phyloP scores from a whole-genome alignment of 306 rosid genomes.

The Dryas octopetala region DNA sequence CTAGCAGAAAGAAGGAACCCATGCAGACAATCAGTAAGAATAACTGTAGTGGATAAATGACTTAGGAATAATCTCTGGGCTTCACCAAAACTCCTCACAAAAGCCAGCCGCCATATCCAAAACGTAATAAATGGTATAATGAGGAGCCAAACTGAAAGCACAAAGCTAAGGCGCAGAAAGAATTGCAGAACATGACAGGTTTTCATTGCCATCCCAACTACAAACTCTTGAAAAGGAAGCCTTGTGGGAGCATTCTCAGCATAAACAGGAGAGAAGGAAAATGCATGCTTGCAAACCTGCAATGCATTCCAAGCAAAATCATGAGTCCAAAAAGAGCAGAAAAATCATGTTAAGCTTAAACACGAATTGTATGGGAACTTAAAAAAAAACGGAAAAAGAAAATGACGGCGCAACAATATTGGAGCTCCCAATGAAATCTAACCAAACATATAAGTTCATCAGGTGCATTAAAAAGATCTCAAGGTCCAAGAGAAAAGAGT shows the following conservation, averaged over 20 bases:
- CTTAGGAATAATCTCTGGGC: constrained; percentile 92
- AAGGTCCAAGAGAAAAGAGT: background rate
- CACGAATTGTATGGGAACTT: background rate
- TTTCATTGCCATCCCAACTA: constrained; percentile 97
- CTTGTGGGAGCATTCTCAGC: constrained; percentile 95
- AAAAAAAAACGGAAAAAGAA: background rate
- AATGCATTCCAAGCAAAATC: constrained; percentile 22
- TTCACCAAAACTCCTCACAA: constrained; percentile 95
- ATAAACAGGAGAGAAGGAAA: constrained; percentile 95
- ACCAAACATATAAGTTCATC: background rate
- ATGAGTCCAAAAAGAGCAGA: background rate
- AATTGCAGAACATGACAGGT: constrained; percentile 96
- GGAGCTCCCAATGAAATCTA: background rate
- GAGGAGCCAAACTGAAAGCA: constrained; percentile 94
- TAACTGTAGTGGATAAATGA: constrained; percentile 80
- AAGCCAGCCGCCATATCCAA: constrained; percentile 99
- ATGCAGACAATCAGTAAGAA: constrained; percentile 96
- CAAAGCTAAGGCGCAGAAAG: constrained; percentile 92
- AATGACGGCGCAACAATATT: background rate
- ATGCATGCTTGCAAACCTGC: constrained; percentile 98
- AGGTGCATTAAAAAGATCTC: background rate
- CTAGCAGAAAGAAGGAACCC: constrained; percentile 98
- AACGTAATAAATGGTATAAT: constrained; percentile 96
- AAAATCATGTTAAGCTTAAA: background rate
- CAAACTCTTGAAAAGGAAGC: constrained; percentile 96